Conservation (phyloP, 352 stramenopile species). For the Phytophthora tentaculata region DNA sequence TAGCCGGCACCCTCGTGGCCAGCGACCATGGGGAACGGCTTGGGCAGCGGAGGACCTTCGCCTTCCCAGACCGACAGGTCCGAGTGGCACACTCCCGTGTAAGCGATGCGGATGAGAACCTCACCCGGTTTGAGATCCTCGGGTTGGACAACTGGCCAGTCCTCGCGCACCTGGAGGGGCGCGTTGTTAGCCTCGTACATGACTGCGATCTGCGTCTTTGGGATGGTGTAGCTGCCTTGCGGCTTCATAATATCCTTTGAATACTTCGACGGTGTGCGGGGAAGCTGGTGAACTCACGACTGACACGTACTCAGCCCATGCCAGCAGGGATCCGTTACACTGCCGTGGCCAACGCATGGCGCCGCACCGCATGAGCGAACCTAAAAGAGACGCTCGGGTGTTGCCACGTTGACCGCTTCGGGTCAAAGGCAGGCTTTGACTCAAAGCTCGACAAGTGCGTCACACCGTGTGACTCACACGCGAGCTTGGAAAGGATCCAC, state of each 20-base stretch:
- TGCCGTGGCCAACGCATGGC: slow-evolving; percentile 22
- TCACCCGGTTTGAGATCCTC: slow-evolving; percentile 50
- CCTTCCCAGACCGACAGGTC: slow-evolving; percentile 56
- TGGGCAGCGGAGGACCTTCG: slow-evolving; percentile 38
- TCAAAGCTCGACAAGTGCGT: too few species aligned
- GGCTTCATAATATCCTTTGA: slow-evolving; percentile 39
- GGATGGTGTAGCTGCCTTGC: slow-evolving; percentile 49
- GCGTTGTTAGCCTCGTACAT: slow-evolving; percentile 57
- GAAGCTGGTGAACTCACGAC: slow-evolving; percentile 24
- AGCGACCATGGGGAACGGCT: slow-evolving; percentile 53
- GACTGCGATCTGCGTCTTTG: slow-evolving; percentile 55
- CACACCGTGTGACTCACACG: too few species aligned
- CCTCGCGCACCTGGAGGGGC: slow-evolving; percentile 49
- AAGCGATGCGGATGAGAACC: slow-evolving; percentile 57
- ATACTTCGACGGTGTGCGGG: not conserved
- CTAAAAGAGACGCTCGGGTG: slow-evolving; percentile 29
- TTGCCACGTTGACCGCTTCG: slow-evolving; percentile 1
- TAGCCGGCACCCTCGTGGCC: slow-evolving; percentile 67
- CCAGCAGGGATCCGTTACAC: slow-evolving; percentile 4
- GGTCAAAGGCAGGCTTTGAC: too few species aligned
- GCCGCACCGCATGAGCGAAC: not conserved
- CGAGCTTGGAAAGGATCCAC: slow-evolving; percentile 28
- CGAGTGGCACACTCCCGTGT: slow-evolving; percentile 59
- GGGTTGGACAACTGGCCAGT: slow-evolving; percentile 57
- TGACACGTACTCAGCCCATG: slow-evolving; percentile 1